Base-by-base conservation (phyloP, 768 basidiomycete species). In the Baorangia bicolor region DNA sequence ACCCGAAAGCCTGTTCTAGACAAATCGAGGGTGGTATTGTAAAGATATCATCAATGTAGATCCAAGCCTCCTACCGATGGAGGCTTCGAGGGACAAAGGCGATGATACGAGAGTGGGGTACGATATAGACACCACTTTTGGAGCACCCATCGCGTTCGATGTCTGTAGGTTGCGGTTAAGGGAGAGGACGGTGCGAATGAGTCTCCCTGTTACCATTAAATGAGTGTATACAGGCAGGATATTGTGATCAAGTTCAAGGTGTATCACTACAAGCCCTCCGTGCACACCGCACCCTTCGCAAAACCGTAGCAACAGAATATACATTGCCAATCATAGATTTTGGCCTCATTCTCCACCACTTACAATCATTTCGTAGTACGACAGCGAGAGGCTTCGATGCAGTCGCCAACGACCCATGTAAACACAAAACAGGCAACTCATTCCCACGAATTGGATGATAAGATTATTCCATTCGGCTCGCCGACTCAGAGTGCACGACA, bases 1-100 rank as follows among this genome's bases (percentile, higher is more conserved):
- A 91, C 21, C 93, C 94, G 64, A 96, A 96, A 4, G 90, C 94
- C 61, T 83, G 78, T 63, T 87, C 89, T 91, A 60, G 18, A 45
- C 11, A 37, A 38, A 38, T 33, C 21, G 39, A 44, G 20, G 39
- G 46, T 49, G n/a, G 44, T 42, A 21, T 48, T 18, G 33, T 53
- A 7, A 27, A 44, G 20, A 14, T 38, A 25, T 39, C n/a, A 21
- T 55, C 41, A 13, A 18, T n/a, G 27, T 16, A 20, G 46, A 43
- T 44, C 40, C 27, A 41, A 42, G 39, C 31, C 20, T 56, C 75
- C 54, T 57, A 85, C 90, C 85, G 55, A 96, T 92, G 20, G 86
- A 80, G 20, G 76, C 59, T 28, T 75, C 68, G 13, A 92, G 74
- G 5, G 81, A 77, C 11, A 76, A 62, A 1, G 88, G 85, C 0